A percentile compares a stretch with the other conserved stretches of the same genome.
phyloP scores from a whole-genome alignment of 805 yeast genomes.

The Cyberlindnera amylophila region DNA sequence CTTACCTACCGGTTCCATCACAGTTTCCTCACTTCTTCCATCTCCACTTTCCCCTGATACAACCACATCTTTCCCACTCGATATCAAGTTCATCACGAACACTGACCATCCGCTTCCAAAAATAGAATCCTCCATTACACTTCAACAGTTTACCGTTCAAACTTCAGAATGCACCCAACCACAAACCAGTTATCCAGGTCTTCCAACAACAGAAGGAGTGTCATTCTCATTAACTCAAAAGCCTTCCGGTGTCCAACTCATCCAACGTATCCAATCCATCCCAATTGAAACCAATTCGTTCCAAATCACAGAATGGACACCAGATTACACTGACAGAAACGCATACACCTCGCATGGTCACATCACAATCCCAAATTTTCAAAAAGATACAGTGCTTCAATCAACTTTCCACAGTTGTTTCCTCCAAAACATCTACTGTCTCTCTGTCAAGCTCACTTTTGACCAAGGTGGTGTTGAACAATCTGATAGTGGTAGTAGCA shows the following conservation, averaged over 20 bases:
- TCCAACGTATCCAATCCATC: slow-evolving; percentile 13
- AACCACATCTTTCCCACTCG: slow-evolving; percentile 9
- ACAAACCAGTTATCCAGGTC: background rate
- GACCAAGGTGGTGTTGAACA: slow-evolving; percentile 3
- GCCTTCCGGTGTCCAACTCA: no score
- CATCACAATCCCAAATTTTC: slow-evolving; percentile 12
- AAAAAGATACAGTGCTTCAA: slow-evolving; percentile 7
- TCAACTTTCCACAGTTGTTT: slow-evolving; percentile 23
- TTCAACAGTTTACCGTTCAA: slow-evolving; percentile 16
- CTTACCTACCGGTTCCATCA: slow-evolving; percentile 8
- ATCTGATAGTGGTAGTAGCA: background rate
- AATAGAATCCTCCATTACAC: slow-evolving; percentile 1
- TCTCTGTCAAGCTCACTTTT: slow-evolving; percentile 11
- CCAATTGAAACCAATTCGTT: background rate
- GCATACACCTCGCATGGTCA: slow-evolving; percentile 6
- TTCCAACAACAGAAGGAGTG: background rate
- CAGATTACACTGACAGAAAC: slow-evolving; percentile 13
- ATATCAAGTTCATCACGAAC: slow-evolving; percentile 11
- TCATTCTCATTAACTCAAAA: background rate
- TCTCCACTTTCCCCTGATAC: slow-evolving; percentile 5
- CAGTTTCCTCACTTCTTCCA: slow-evolving; percentile 13
- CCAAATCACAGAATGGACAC: slow-evolving; percentile 16
- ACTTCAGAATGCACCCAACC: slow-evolving; percentile 13
- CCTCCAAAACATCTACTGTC: slow-evolving; percentile 20
- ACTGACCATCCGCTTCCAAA: slow-evolving; percentile 1